Conservation (phyloP, 345 rosid species). For the Erucastrum elatum region DNA sequence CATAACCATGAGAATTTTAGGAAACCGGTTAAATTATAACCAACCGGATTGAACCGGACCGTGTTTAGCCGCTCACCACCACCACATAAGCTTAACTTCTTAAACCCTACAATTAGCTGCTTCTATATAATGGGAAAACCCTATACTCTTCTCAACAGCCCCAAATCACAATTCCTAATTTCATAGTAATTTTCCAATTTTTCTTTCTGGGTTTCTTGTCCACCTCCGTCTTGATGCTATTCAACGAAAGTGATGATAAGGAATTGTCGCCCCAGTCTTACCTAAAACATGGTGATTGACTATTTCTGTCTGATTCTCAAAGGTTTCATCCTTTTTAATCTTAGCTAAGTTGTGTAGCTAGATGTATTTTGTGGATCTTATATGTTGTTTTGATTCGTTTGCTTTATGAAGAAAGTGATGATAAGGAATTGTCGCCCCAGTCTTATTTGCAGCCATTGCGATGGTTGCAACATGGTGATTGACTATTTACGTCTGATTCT, state of each 20-base stretch:
- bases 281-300: neutral
- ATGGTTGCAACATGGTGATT: slow-evolving; percentile 69
- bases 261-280: neutral
- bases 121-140: neutral
- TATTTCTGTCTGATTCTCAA: neutral
- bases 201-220: neutral
- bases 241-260: neutral
- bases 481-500: slow-evolving; percentile 47
- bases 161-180: neutral
- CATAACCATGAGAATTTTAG: neutral
- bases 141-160: neutral
- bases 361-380: neutral
- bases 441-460: slow-evolving; percentile 55
- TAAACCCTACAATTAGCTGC: neutral
- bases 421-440: slow-evolving; percentile 84
- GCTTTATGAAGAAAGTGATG: slow-evolving; percentile 49
- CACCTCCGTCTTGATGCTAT: neutral
- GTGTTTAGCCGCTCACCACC: neutral
- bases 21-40: neutral
- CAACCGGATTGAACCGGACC: neutral
- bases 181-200: neutral
- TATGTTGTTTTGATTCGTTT: neutral
- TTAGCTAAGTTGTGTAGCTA: neutral
- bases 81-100: neutral
- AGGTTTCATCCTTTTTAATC: neutral